Conservation (phyloP, 1,284 basidiomycete genomes). For the Pseudozyma sp. region DNA sequence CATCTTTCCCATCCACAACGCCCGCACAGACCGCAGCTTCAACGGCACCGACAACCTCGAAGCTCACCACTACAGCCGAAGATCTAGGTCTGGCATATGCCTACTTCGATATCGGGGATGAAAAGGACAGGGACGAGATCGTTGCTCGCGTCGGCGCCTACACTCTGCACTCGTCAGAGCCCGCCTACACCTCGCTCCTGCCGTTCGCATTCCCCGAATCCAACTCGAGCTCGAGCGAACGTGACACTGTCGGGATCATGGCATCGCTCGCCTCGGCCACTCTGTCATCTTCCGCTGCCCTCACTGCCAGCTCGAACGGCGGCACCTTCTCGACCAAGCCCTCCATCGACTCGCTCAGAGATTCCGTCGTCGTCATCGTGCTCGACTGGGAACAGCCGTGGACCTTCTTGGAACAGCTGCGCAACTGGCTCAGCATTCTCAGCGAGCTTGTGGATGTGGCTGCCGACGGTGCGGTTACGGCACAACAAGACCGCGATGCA, state of each 20-base stretch:
- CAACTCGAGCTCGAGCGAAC: constrained; percentile 31
- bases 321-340: constrained; percentile 16
- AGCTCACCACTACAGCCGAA: neutral
- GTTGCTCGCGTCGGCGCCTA: constrained; percentile 78
- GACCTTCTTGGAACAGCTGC: constrained; percentile 87
- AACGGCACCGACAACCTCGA: constrained; percentile 2
- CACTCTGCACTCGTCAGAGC: constrained; percentile 83
- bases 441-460: constrained; percentile 74
- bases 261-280: constrained; percentile 30
- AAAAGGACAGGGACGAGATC: constrained; percentile 57
- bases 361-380: constrained; percentile 85
- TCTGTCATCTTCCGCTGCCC: constrained; percentile 6
- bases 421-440: constrained; percentile 78
- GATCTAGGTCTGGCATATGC: constrained; percentile 60
- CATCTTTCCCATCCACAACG: neutral
- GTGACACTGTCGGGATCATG: constrained; percentile 26
- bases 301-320: neutral
- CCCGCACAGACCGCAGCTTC: constrained; percentile 9
- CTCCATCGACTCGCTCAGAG: constrained; percentile 73
- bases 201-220: constrained; percentile 83
- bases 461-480: constrained; percentile 55
- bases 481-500: constrained; percentile 79
- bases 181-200: constrained; percentile 80
- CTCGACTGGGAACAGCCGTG: constrained; percentile 97
- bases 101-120: constrained; percentile 63